Evolutionary conservation across 2,329 filamentous ascomycete genomes (phyloP).

Genomic region (Endoconidiophora laricicola): DNA sequence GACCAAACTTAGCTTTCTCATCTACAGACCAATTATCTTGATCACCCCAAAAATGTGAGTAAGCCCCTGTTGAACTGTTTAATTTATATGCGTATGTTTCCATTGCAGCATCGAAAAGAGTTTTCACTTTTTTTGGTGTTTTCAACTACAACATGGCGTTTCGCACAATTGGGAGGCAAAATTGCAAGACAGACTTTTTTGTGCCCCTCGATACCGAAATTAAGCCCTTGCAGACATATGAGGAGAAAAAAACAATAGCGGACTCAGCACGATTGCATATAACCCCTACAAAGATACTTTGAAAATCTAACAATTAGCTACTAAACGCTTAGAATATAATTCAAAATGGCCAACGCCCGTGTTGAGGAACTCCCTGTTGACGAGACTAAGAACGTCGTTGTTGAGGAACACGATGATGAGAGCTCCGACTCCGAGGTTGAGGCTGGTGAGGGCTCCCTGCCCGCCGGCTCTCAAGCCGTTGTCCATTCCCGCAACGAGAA

Average conservation of each 20-base stretch:
- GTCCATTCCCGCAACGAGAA: slow-evolving; percentile 99
- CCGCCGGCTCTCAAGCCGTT: slow-evolving; percentile 73
- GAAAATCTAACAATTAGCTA: not conserved
- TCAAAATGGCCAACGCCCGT: slow-evolving; percentile 87
- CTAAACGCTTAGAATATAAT: not conserved
- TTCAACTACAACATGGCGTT: not conserved
- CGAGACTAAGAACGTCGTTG: slow-evolving; percentile 60
- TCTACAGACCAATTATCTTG: slow-evolving; percentile 2
- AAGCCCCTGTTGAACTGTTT: not conserved
- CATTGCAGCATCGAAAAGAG: not conserved
- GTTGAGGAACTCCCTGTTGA: slow-evolving; percentile 95
- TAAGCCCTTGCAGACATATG: slow-evolving; percentile 4
- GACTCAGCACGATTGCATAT: not conserved
- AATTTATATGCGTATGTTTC: not conserved
- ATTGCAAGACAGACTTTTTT: not conserved
- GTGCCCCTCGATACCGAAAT: not conserved
- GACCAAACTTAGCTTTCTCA: slow-evolving; percentile 12
- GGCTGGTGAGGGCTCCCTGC: slow-evolving; percentile 57
- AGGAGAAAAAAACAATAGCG: not conserved
- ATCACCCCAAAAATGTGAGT: slow-evolving; percentile 2
- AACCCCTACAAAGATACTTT: not conserved
- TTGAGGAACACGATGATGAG: slow-evolving; percentile 55
- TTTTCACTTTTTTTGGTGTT: not conserved
- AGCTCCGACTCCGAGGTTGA: slow-evolving; percentile 61
- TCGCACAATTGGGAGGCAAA: slow-evolving; percentile 3